Conservation (phyloP, 2,329 filamentous ascomycete species). For the Fusarium anthophilum region DNA sequence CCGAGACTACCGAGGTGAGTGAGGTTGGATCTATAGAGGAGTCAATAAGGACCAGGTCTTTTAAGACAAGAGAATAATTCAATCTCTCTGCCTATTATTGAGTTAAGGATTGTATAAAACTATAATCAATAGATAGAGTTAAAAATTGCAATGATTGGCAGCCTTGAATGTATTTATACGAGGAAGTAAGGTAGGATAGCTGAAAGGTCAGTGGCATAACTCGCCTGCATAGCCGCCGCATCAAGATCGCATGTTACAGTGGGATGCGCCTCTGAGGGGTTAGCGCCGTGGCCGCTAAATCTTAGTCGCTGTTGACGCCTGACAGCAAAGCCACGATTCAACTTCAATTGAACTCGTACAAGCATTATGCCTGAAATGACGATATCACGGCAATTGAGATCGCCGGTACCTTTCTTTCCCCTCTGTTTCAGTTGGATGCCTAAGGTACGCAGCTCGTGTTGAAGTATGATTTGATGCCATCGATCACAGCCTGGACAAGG, state of each 20-base stretch:
- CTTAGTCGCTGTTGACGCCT: background rate
- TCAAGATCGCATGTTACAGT: background rate
- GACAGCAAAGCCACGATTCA: background rate
- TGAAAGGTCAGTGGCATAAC: background rate
- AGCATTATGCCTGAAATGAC: background rate
- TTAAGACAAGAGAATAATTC: background rate
- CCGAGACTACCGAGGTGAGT: constrained; percentile 12
- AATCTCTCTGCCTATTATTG: background rate
- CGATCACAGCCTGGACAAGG: background rate
- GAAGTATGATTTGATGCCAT: background rate
- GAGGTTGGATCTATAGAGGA: background rate
- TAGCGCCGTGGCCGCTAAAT: background rate
- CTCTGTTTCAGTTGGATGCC: background rate
- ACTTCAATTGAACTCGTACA: background rate
- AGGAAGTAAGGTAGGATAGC: background rate
- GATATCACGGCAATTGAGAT: background rate
- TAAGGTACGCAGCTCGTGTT: rapidly evolving
- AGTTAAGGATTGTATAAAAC: background rate
- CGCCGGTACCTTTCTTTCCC: background rate
- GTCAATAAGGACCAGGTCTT: background rate
- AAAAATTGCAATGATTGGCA: background rate
- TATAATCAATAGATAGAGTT: background rate
- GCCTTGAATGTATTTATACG: background rate
- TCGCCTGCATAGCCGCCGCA: too few relatives aligned
- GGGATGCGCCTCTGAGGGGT: background rate